Base-by-base conservation (phyloP, 1,139 yeast species). In the Lodderomyces beijingensis region DNA sequence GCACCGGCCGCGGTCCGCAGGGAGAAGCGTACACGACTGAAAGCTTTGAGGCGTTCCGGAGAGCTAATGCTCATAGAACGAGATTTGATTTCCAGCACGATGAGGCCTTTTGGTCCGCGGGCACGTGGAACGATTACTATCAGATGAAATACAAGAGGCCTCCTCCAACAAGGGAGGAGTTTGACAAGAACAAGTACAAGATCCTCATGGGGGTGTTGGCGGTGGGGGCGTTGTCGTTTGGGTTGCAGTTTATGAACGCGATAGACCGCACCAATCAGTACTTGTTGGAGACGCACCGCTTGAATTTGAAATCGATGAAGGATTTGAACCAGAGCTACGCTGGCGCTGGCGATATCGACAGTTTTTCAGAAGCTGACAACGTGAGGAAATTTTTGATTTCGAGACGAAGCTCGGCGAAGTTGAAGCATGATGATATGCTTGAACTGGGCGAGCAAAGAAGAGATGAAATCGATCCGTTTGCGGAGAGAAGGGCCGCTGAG, bases 101-200 rank as follows among this genome's bases (percentile, higher is more conserved):
- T 44, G 74, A 71, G 34, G 59, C 59, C 16, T 78, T 77, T 47
- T 75, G 82, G 80, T 71, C 60, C 36, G 84, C 87, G 0, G 82
- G 82, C 0, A 77, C 78, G 1, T 82, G 89, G 89, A 85, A 79
- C 40, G 89, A 82, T 46, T 73, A 69, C 46, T 68, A 68, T 46
- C 50, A 53, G 9, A 65, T 67, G 71, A 55, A 53, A 35, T 62
- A 61, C 42, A 51, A 61, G 28, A 42, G 67, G 12, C 39, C 48
- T 3, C 70, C 66, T 10, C 74, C 67, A 14, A 68, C 68, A 30
- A 56, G 40, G 32, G 71, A 72, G 36, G 73, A 68, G 32, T 44
- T 65, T 27, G 62, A 64, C 21, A 60, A 60, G 39, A 74, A 72
- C 44, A 70, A 72, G 44, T 62, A 57, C 40, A 65, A 64, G 34